These are phyloP conservation scores for Anisodus acutangulus DNA, from an alignment of 257 asterid species.

Conservation along the genomic window DNA sequence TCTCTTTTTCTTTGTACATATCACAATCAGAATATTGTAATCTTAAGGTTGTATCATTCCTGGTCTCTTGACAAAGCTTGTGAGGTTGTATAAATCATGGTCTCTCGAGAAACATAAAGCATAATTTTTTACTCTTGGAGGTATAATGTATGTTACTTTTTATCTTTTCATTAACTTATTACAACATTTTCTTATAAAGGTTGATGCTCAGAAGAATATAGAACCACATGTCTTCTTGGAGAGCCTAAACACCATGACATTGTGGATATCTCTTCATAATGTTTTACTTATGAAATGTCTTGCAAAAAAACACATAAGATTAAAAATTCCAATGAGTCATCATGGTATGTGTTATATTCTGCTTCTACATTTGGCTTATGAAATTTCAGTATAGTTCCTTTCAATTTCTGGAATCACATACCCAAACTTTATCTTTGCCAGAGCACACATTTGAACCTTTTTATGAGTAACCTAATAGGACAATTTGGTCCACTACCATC, in stretches of 20 bases:
- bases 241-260: conserved; percentile 10
- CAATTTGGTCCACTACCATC: not conserved
- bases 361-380: not conserved
- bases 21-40: not conserved
- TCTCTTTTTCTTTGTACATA: not conserved
- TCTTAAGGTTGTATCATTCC: not conserved
- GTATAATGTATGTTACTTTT: not conserved
- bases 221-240: conserved; percentile 25
- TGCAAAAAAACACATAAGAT: not conserved
- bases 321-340: not conserved
- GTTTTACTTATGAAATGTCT: not conserved
- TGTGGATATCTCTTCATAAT: not conserved
- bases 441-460: not conserved
- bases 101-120: conserved; percentile 14
- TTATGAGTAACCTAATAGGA: not conserved
- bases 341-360: no score
- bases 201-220: not conserved
- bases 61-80: not conserved
- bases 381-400: conserved; percentile 6
- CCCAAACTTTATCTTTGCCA: not conserved
- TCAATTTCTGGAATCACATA: not conserved
- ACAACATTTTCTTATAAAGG: not conserved
- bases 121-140: not conserved
- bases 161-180: not conserved
- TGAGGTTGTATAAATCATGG: not conserved